These are phyloP conservation scores for Lepidopterella palustris DNA, from an alignment of 495 filamentous ascomycete species.

Conservation along the genomic window DNA sequence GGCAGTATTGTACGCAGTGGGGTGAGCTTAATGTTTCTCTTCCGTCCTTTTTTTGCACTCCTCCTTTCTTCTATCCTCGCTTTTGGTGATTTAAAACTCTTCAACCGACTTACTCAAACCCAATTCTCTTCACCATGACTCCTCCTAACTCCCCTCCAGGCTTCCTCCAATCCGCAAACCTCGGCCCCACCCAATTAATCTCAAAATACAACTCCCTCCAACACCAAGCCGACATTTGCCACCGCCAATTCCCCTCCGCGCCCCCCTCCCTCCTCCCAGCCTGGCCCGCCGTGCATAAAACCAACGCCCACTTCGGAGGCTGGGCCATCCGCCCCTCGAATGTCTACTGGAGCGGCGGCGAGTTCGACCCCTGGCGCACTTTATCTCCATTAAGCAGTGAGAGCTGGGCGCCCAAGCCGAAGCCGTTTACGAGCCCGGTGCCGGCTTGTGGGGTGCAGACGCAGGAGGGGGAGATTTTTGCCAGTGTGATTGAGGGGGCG, in stretches of 20 bases:
- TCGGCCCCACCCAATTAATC: conserved; percentile 42
- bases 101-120: no score
- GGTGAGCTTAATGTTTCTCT: conserved; percentile 38
- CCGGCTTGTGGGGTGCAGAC: conserved; percentile 45
- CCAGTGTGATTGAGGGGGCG: conserved; percentile 44
- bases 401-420: conserved; percentile 37
- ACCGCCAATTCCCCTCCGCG: conserved; percentile 49
- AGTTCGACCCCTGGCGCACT: conserved; percentile 56
- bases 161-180: conserved; percentile 47
- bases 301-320: conserved; percentile 47
- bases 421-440: conserved; percentile 34
- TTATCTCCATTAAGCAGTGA: conserved; percentile 46
- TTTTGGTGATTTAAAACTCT: not conserved
- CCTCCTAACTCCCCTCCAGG: conserved; percentile 6
- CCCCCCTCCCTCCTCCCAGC: conserved; percentile 40
- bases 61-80: not conserved
- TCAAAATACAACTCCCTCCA: conserved; percentile 47
- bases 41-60: not conserved
- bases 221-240: conserved; percentile 47
- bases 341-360: conserved; percentile 48
- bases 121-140: not conserved
- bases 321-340: conserved; percentile 56
- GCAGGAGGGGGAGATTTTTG: conserved; percentile 41
- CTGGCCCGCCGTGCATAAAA: conserved; percentile 34
- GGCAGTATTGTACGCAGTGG: conserved; percentile 57